Conservation (phyloP, 345 rosid genomes). For the Populus ilicifolia region DNA sequence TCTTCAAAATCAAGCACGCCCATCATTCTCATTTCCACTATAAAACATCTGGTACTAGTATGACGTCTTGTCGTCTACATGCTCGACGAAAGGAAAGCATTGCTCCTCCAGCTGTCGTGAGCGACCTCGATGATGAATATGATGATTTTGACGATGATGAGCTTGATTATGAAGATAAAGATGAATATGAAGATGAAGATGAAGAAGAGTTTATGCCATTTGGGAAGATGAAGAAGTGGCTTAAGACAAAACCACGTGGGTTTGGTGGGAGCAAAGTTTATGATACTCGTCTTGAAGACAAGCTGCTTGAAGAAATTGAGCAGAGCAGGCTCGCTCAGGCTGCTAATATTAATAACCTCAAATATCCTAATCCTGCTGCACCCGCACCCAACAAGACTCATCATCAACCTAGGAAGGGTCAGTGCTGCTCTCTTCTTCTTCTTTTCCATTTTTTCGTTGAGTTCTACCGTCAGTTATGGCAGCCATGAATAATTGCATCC, state of each 20-base stretch:
- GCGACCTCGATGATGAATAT: constrained; percentile 28
- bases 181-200: constrained; percentile 22
- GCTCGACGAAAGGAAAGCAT: constrained; percentile 14
- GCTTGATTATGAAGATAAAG: constrained; percentile 34
- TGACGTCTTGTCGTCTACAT: neutral
- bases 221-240: constrained; percentile 64
- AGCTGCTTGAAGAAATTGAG: constrained; percentile 69
- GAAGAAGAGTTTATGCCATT: constrained; percentile 44
- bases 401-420: constrained; percentile 35
- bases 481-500: neutral
- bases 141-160: constrained; percentile 31
- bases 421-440: neutral
- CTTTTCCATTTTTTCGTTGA: neutral
- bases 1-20: neutral
- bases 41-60: neutral
- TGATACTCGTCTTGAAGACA: constrained; percentile 67
- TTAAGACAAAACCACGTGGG: constrained; percentile 65
- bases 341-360: constrained; percentile 60
- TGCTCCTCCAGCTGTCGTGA: constrained; percentile 9
- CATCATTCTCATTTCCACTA: neutral
- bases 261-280: constrained; percentile 74
- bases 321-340: constrained; percentile 66
- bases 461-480: neutral
- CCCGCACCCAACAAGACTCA: constrained; percentile 27
- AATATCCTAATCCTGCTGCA: constrained; percentile 38